Evolutionary conservation across 768 basidiomycete species (phyloP).

Genomic region (Sarcodon sp.): DNA sequence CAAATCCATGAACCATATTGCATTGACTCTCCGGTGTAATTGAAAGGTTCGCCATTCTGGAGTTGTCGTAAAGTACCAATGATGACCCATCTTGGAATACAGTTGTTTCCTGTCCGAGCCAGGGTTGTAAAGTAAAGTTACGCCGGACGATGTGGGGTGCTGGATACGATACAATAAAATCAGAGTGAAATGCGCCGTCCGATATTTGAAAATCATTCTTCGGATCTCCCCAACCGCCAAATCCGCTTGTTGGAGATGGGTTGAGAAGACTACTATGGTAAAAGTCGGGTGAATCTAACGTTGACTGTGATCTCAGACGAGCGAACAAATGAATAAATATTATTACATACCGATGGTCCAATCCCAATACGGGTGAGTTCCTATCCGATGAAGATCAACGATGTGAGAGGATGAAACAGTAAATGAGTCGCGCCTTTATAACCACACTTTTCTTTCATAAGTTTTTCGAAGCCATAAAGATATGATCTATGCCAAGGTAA

Average conservation of each 20-base stretch:
- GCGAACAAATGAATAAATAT: not conserved
- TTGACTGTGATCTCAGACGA: not conserved
- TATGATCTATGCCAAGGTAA: slow-evolving; percentile 17
- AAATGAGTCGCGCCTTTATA: slow-evolving; percentile 6
- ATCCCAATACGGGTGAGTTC: slow-evolving; percentile 14
- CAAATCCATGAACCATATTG: slow-evolving; percentile 14
- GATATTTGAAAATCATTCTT: slow-evolving; percentile 10
- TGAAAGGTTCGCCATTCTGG: slow-evolving; percentile 11
- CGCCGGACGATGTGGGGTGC: slow-evolving; percentile 19
- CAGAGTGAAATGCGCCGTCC: slow-evolving; percentile 15
- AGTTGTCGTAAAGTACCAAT: not conserved
- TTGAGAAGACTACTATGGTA: slow-evolving; percentile 11
- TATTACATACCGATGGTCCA: slow-evolving; percentile 12
- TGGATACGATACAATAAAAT: slow-evolving; percentile 17
- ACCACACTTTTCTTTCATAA: slow-evolving; percentile 12
- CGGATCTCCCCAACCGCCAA: slow-evolving; percentile 16
- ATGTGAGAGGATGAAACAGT: no score
- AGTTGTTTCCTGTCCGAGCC: slow-evolving; percentile 1
- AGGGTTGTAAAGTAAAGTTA: slow-evolving; percentile 21
- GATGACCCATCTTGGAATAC: slow-evolving; percentile 8
- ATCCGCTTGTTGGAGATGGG: slow-evolving; percentile 9
- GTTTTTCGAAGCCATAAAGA: slow-evolving; percentile 8
- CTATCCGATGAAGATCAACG: no score
- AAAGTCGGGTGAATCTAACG: slow-evolving; percentile 12
- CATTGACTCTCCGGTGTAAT: slow-evolving; percentile 13